Conservation (phyloP, 345 rosid genomes). For the Salix brachista region DNA sequence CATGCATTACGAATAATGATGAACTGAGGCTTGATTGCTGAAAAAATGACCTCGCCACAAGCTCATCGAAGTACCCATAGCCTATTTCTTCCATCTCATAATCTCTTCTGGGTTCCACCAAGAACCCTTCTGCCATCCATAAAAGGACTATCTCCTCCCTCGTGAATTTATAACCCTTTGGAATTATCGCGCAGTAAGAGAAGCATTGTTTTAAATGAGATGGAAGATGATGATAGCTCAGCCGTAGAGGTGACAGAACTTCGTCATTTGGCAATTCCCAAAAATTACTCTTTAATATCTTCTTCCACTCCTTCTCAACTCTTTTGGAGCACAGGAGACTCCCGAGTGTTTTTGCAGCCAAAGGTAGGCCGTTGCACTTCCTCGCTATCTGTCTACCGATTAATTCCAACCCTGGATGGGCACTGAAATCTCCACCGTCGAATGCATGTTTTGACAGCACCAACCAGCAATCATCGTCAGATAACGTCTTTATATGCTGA, state of each 20-base stretch:
- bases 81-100: conserved; percentile 10
- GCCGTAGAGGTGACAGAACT: neutral
- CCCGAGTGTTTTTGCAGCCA: neutral
- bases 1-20: conserved; percentile 4
- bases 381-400: neutral
- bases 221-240: conserved; percentile 1
- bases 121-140: conserved; percentile 27
- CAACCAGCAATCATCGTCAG: neutral
- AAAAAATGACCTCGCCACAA: conserved; percentile 15
- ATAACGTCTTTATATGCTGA: neutral
- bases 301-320: neutral
- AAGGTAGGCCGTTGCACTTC: neutral
- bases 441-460: neutral
- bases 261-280: neutral
- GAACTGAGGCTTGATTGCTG: neutral
- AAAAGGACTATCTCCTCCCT: neutral
- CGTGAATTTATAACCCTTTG: neutral
- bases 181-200: neutral
- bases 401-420: neutral
- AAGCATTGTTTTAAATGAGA: neutral
- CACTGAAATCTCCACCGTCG: neutral
- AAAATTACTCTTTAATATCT: neutral
- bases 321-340: neutral
- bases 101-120: neutral
- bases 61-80: conserved; percentile 7